Percentiles rank a stretch among this genome's conserved stretches.
These are phyloP conservation scores for Penicillium brevicompactum DNA, from an alignment of 2,329 filamentous ascomycete genomes.

Conservation along the genomic window DNA sequence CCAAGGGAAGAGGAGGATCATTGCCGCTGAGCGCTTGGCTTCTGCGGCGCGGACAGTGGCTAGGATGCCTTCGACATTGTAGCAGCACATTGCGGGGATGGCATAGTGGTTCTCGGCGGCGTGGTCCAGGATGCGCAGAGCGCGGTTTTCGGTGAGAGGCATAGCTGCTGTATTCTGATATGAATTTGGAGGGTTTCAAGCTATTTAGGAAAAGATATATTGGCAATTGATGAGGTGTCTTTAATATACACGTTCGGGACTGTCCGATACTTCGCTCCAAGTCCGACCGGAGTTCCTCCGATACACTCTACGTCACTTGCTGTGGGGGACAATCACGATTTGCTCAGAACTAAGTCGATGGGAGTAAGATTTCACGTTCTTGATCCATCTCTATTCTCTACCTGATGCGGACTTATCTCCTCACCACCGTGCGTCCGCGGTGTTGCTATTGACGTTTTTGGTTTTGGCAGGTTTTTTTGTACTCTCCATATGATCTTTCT, in stretches of 20 bases:
- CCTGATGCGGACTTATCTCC: no score
- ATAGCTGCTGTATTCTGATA: slow-evolving; percentile 39
- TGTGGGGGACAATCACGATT: no score
- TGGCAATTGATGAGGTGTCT: background rate
- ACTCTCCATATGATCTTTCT: no score
- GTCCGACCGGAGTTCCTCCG: background rate
- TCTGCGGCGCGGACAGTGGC: slow-evolving; percentile 70
- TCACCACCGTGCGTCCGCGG: no score
- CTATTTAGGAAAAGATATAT: background rate
- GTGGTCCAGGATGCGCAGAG: slow-evolving; percentile 59
- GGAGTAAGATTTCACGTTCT: no score
- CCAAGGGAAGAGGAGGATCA: slow-evolving; percentile 76
- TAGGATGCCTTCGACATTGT: slow-evolving; percentile 72
- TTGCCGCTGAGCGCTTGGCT: slow-evolving; percentile 65
- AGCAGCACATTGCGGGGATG: slow-evolving; percentile 64
- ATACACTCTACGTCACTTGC: background rate
- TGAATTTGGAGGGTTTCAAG: background rate
- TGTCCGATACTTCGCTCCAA: background rate
- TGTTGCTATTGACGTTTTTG: no score
- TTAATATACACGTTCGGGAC: background rate
- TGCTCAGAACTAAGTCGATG: no score
- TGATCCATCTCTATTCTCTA: no score
- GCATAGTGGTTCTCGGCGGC: slow-evolving; percentile 60
- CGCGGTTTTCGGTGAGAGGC: slow-evolving; percentile 52
- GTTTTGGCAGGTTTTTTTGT: no score